These are phyloP conservation scores for Microthlaspi erraticum DNA, from an alignment of 345 rosid species.

Conservation along the genomic window DNA sequence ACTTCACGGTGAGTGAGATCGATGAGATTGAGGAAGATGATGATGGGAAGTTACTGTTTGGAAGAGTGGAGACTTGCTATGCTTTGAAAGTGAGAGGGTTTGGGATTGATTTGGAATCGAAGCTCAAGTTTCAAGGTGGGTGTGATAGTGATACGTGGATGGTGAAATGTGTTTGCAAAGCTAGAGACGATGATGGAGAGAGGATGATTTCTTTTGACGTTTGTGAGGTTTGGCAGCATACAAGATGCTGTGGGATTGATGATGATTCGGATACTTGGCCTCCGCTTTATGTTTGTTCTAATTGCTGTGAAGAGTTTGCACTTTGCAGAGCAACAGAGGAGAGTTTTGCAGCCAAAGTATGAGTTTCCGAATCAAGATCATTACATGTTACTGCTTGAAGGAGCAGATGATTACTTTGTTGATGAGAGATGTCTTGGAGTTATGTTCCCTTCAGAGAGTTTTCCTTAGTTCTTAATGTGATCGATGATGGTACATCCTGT, in stretches of 20 bases:
- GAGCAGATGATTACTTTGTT: constrained; percentile 23
- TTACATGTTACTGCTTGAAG: constrained; percentile 40
- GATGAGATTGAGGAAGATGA: constrained; percentile 50
- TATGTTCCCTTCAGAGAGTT: constrained; percentile 39
- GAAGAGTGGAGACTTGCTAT: constrained; percentile 58
- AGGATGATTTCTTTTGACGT: constrained; percentile 87
- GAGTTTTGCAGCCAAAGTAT: constrained; percentile 38
- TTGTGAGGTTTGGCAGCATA: constrained; percentile 93
- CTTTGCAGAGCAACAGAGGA: constrained; percentile 48
- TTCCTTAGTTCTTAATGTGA: too few species aligned
- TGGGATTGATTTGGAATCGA: constrained; percentile 52
- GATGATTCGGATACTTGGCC: constrained; percentile 69
- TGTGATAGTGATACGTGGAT: constrained; percentile 78
- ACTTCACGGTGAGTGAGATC: constrained; percentile 60
- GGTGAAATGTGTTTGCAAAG: constrained; percentile 77
- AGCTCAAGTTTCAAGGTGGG: constrained; percentile 67
- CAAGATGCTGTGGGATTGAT: constrained; percentile 77
- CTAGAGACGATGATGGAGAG: constrained; percentile 90
- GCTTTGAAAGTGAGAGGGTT: constrained; percentile 57
- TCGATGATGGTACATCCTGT: too few species aligned
- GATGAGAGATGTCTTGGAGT: constrained; percentile 28
- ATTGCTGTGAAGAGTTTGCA: constrained; percentile 69
- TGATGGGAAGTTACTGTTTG: constrained; percentile 55
- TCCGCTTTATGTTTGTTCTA: constrained; percentile 69
- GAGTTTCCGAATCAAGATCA: constrained; percentile 44